Base-by-base conservation (phyloP, 164 flowering plant species). In the Magnolia sinica region DNA sequence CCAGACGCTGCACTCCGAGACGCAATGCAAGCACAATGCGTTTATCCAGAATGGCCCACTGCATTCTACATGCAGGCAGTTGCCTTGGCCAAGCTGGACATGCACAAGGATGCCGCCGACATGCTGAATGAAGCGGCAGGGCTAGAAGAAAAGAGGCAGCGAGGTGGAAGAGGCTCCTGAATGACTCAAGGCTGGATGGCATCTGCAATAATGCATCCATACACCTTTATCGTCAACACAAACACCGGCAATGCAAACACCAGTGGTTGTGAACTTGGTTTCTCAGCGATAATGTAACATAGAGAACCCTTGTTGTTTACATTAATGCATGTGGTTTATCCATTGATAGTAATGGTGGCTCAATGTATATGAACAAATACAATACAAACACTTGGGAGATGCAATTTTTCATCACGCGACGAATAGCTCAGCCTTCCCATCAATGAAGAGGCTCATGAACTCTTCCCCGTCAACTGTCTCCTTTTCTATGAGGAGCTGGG, bases 1-100 rank as follows among this genome's bases (percentile, higher is more conserved):
- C 94, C 99, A 16, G 98, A 96, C 83, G 95, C 93, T 73, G 98
- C 98, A 18, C 94, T 96, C 24, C 73, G 99, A 75, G 99, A 96
- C 81, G 99, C 97, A 68, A 94, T 96, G 99, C 97, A 94, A 85
- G 98, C 99, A 55, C 99, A 96, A 77, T 89, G 94, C 58, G 94
- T 92, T 1, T 85, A 89, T 71, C 94, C 97, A 45, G 99, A 96
- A 29, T 96, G 99, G 99, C 87, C 98, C 4, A 92, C 97, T 0
- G 94, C 99, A 55, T 96, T 96, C 78, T 96, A 96, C 88, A 86
- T 96, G 96, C 99, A 96, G 80, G 84, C 99, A 3, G 97, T 91
- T 76, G 99, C 99, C 27, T 94, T 96, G 45, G 88, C 96, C 22
- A 96, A 94, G 86, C 91, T 96, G 7, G 89, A 91, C 76, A 96